Evolutionary conservation across 306 rosid genomes (phyloP).

Genomic region (Quercus engelmannii): DNA sequence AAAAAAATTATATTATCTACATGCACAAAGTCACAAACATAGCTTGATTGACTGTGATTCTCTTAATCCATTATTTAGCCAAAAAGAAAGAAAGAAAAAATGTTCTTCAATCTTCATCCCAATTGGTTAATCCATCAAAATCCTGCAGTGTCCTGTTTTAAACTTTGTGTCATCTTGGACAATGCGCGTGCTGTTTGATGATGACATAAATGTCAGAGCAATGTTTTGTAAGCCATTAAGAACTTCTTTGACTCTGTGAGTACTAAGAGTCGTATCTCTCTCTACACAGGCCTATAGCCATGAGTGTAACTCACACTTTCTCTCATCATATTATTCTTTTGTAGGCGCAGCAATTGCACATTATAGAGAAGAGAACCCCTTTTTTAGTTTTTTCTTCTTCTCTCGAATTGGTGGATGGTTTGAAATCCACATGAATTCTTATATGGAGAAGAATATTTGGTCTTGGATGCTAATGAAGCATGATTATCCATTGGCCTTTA

Average conservation of each 20-base stretch:
- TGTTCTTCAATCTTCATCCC: too few relatives aligned
- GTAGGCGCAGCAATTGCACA: slow-evolving; percentile 16
- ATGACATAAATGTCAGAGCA: slow-evolving; percentile 56
- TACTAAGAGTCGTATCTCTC: neutral
- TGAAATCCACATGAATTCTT: neutral
- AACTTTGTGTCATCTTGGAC: slow-evolving; percentile 21
- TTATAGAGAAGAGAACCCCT: neutral
- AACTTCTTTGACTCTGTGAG: slow-evolving; percentile 37
- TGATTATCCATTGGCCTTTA: slow-evolving; percentile 16
- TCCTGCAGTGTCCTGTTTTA: neutral
- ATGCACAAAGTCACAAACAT: too few relatives aligned
- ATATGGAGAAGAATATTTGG: neutral
- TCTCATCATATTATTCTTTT: neutral
- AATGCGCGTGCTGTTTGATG: slow-evolving; percentile 58
- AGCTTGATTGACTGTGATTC: too few relatives aligned
- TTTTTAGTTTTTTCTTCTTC: slow-evolving; percentile 1
- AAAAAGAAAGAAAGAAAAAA: too few relatives aligned
- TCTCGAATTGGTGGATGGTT: slow-evolving; percentile 13
- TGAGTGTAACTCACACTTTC: too few relatives aligned
- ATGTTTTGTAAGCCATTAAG: slow-evolving; percentile 32
- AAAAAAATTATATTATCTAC: too few relatives aligned
- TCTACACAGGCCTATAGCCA: neutral
- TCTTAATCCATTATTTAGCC: too few relatives aligned
- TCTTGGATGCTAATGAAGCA: slow-evolving; percentile 40
- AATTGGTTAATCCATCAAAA: slow-evolving; percentile 6